A percentile compares a stretch with the other conserved stretches of the same genome.
These are phyloP conservation scores for Suillus subaureus DNA, from an alignment of 768 basidiomycete genomes.

Conservation along the genomic window DNA sequence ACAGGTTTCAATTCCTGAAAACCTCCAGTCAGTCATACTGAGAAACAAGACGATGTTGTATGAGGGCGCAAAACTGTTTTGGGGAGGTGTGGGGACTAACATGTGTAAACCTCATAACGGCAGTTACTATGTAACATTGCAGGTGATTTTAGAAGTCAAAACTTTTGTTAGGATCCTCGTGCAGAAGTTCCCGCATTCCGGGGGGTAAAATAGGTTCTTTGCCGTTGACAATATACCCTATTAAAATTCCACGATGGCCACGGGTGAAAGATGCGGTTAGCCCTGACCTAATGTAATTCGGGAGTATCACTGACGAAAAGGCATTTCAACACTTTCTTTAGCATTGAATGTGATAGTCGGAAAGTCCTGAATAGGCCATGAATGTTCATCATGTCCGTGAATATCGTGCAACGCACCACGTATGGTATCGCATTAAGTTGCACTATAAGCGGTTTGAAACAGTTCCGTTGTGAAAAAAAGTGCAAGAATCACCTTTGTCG, in stretches of 20 bases:
- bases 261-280: constrained; percentile 1
- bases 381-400: background rate
- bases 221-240: constrained; percentile 51
- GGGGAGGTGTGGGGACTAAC: background rate
- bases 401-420: constrained; percentile 46
- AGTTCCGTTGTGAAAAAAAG: too few relatives aligned
- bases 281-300: background rate
- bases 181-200: constrained; percentile 86
- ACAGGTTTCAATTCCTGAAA: background rate
- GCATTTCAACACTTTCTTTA: constrained; percentile 97
- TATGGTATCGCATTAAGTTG: constrained; percentile 74
- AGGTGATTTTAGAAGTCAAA: constrained; percentile 69
- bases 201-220: constrained; percentile 77
- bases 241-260: background rate
- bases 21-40: background rate
- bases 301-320: constrained; percentile 69
- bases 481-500: constrained; percentile 50
- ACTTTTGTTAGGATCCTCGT: constrained; percentile 83
- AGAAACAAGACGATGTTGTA: background rate
- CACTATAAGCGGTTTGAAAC: constrained; percentile 35
- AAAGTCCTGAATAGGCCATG: constrained; percentile 57
- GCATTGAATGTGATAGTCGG: constrained; percentile 89
- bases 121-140: background rate
- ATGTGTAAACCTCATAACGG: background rate
- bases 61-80: background rate